These are phyloP conservation scores for Phytopythium litorale DNA, from an alignment of 352 stramenopile species.

Conservation along the genomic window DNA sequence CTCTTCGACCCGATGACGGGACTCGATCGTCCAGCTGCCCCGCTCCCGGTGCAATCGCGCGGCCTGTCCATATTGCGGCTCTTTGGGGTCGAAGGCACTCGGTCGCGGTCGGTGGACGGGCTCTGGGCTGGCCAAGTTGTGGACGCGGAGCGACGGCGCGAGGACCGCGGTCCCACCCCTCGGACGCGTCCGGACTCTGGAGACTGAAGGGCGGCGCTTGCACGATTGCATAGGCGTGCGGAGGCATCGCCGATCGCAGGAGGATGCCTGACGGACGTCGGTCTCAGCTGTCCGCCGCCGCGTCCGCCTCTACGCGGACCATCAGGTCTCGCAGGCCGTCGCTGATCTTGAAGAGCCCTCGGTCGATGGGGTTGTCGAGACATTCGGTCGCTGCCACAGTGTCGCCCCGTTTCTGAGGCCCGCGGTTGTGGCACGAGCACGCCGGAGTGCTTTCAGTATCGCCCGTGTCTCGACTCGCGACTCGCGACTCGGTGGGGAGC, in stretches of 20 bases:
- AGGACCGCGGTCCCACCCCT: background rate
- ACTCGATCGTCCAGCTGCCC: background rate
- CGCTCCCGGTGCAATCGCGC: background rate
- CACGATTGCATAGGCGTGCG: background rate
- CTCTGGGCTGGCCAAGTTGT: background rate
- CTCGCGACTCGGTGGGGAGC: too few relatives aligned
- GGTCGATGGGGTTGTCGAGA: background rate
- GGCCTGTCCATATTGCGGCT: background rate
- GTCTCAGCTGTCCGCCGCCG: background rate
- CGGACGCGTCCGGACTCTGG: background rate
- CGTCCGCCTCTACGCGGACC: background rate
- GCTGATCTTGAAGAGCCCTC: constrained; percentile 1
- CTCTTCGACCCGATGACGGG: background rate
- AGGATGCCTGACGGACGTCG: background rate
- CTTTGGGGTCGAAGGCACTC: background rate
- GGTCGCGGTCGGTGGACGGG: background rate
- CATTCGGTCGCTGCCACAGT: background rate
- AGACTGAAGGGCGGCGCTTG: background rate
- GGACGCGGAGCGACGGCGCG: background rate
- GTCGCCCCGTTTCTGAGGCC: background rate
- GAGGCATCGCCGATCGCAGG: background rate
- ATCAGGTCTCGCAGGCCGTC: background rate
- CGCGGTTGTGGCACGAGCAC: background rate
- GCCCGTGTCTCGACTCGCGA: background rate
- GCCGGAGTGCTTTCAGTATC: background rate